A percentile compares a stretch with the other conserved stretches of the same genome.
phyloP scores from a whole-genome alignment of 768 basidiomycete species.

The Strobilomyces dryophilus region DNA sequence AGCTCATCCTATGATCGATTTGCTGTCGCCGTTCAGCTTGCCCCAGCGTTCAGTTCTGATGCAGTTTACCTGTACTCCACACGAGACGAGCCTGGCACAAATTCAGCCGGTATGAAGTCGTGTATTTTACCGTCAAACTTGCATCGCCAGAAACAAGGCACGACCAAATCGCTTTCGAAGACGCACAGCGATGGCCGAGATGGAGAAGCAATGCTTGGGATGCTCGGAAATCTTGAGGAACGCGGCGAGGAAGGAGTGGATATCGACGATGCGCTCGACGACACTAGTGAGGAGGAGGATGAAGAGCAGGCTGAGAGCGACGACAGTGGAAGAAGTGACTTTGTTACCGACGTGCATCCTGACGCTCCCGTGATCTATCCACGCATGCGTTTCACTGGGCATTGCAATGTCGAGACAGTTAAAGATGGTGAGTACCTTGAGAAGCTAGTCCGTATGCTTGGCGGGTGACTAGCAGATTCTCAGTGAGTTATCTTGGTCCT shows the following conservation, averaged over 20 bases:
- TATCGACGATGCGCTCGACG: conserved; percentile 27
- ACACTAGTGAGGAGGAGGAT: conserved; percentile 24
- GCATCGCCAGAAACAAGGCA: neutral
- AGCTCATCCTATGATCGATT: conserved; percentile 23
- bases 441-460: neutral
- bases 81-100: conserved; percentile 48
- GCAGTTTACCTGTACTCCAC: conserved; percentile 73
- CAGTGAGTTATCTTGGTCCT: conserved; percentile 84
- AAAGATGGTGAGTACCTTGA: conserved; percentile 67
- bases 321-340: conserved; percentile 20
- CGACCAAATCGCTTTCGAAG: neutral
- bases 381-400: conserved; percentile 58
- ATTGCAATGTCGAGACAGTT: conserved; percentile 76
- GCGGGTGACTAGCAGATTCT: conserved; percentile 1
- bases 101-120: conserved; percentile 16
- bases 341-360: conserved; percentile 20
- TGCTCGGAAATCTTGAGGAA: conserved; percentile 1
- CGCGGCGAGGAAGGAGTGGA: conserved; percentile 28
- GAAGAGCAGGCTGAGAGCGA: conserved; percentile 29
- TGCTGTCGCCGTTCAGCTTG: conserved; percentile 3
- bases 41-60: conserved; percentile 67
- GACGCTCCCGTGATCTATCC: conserved; percentile 58
- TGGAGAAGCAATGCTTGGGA: conserved; percentile 2
- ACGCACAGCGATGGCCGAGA: neutral
- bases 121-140: conserved; percentile 31